phyloP scores from a whole-genome alignment of 768 basidiomycete genomes.

The Thelephora aurantiotincta region DNA sequence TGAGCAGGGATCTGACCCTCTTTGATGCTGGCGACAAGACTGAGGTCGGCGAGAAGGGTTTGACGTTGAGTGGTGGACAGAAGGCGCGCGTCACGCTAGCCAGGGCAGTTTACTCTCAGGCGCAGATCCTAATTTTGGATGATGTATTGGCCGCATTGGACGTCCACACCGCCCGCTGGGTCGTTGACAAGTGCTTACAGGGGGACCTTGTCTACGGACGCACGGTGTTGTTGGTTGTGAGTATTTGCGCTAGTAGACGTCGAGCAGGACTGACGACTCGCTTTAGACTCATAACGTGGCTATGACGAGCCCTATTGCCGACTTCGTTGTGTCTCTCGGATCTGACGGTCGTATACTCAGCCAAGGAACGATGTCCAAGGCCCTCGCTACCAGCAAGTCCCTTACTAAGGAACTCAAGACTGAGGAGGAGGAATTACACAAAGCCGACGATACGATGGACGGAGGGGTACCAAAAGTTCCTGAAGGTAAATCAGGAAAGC shows the following conservation, averaged over 20 bases:
- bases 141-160: constrained; percentile 51
- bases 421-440: constrained; percentile 12
- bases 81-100: constrained; percentile 46
- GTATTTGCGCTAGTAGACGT: constrained; percentile 6
- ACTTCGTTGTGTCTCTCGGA: constrained; percentile 41
- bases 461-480: constrained; percentile 7
- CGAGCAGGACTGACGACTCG: neutral
- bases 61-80: constrained; percentile 32
- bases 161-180: constrained; percentile 36
- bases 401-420: constrained; percentile 15
- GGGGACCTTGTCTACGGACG: constrained; percentile 32
- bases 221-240: constrained; percentile 39
- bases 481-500: constrained; percentile 30
- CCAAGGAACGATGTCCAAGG: constrained; percentile 35
- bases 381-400: constrained; percentile 25
- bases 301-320: constrained; percentile 36
- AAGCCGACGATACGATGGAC: constrained; percentile 15
- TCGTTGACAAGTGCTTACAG: constrained; percentile 35
- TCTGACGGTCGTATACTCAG: constrained; percentile 36
- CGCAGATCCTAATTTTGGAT: constrained; percentile 53
- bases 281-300: constrained; percentile 37
- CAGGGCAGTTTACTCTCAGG: constrained; percentile 43
- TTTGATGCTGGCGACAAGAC: constrained; percentile 22
- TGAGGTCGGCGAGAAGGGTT: constrained; percentile 32
- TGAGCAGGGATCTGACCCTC: constrained; percentile 17